phyloP scores from a whole-genome alignment of 2,329 filamentous ascomycete species.

The Pseudopithomyces maydicus region DNA sequence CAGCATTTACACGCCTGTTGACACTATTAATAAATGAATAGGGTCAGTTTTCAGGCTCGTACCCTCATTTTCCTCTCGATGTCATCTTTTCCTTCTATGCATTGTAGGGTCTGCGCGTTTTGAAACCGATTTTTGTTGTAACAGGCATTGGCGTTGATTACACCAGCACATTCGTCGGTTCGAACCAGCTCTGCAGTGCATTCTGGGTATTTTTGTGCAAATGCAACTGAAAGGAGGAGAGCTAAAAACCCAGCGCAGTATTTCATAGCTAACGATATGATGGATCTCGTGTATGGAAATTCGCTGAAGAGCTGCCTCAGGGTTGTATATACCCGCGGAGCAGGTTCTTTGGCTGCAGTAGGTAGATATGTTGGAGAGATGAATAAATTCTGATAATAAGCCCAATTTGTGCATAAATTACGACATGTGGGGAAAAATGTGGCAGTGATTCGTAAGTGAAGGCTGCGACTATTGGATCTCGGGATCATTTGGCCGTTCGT shows the following conservation, averaged over 20 bases:
- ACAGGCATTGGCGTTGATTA: conserved; percentile 40
- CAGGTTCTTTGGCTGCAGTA: conserved; percentile 7
- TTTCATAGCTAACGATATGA: conserved; percentile 16
- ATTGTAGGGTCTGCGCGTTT: conserved; percentile 27
- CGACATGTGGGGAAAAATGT: conserved; percentile 8
- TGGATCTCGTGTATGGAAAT: background rate
- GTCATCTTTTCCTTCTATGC: conserved; percentile 32
- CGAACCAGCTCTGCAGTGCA: conserved; percentile 29
- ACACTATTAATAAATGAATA: background rate
- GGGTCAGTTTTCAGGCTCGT: background rate
- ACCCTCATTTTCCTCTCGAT: conserved; percentile 29
- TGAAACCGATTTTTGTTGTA: conserved; percentile 35
- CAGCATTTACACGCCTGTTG: conserved; percentile 37
- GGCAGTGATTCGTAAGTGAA: conserved; percentile 7
- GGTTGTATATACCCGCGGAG: conserved; percentile 6
- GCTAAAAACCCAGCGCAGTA: conserved; percentile 13
- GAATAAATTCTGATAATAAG: conserved; percentile 1
- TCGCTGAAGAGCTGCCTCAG: background rate
- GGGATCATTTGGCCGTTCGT: conserved; percentile 15
- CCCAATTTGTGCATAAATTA: background rate
- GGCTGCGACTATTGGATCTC: conserved; percentile 6
- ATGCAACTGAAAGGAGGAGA: conserved; percentile 14
- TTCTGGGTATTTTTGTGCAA: conserved; percentile 23
- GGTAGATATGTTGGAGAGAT: conserved; percentile 9
- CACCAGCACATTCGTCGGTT: conserved; percentile 35